Evolutionary conservation across 768 basidiomycete genomes (phyloP), one percentile per base, ranked within the genome.

Genomic region (Solioccasus polychromus): DNA sequence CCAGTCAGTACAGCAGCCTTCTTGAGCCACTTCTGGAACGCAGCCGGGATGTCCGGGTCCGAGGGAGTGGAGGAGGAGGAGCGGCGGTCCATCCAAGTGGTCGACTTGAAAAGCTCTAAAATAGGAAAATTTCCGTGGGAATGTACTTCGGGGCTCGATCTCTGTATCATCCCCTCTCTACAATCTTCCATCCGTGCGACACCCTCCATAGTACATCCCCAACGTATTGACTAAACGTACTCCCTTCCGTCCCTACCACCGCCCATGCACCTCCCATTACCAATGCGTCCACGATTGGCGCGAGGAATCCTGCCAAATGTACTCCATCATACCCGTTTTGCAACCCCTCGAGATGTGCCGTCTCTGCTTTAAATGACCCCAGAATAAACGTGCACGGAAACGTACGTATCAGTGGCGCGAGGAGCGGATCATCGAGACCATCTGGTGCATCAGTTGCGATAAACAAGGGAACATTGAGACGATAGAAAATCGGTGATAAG

Each of bases 161-260:
- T n/a, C n/a, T n/a, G n/a, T n/a, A n/a, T 53, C 39, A 76, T 11
- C 79, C 78, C 47, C 78, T 67, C 47, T 77, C 67, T 9, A 74
- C 67, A 24, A 84, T 78, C 26, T 68, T 66, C 55, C 69, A 66
- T 0, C 72, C 73, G 54, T 82, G 82, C 60, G 77, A 75, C 40
- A 61, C 71, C 57, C 75, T 70, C 83, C 85, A 86, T 50, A 90
- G 57, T 20, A 87, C 77, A 47, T 87, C 82, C 45, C 71, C 67
- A 17, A 86, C 75, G 51, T 82, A 92, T 42, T 71, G 66, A 60
- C 84, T 85, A 53, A 88, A 91, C 24, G 89, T 90, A 55, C 86
- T 89, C 44, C 77, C 76, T 43, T 79, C 76, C 11, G 88, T 92
- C 2, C 85, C 86, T 0, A 83, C 77, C 24, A 88, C 74, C 14